Evolutionary conservation across 805 yeast genomes (phyloP), one percentile per base, ranked within the genome.

Genomic region (Candida stauntonica): DNA sequence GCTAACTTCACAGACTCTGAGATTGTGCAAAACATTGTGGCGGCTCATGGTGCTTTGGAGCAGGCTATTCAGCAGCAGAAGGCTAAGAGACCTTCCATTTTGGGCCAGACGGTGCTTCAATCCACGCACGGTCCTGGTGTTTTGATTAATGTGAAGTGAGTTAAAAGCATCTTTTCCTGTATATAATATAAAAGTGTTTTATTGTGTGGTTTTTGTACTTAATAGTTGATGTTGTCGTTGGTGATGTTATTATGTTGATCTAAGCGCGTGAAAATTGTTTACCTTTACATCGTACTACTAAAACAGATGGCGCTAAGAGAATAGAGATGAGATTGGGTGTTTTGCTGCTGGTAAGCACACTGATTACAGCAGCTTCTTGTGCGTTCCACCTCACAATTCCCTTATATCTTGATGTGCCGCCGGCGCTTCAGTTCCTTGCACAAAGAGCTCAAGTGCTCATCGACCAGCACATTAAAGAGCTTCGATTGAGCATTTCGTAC

Each of bases 121-220:
- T 74, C 86, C 30, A 82, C 94, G 9, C 75, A 73, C 52, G 91
- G 95, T 17, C 96, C 96, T 1, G 81, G 87, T 26, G 71, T 86
- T 35, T 81, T 82, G 24, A 78, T 88, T 35, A 72, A 75, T 56
- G 66, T 74, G 43, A 45, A 45, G 28, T 44, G 29, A 41, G n/a
- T n/a, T n/a, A n/a, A n/a, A n/a, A n/a, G n/a, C n/a, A n/a, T n/a
- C n/a, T n/a, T n/a, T n/a, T n/a, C n/a, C n/a, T n/a, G n/a, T n/a
- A n/a, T n/a, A n/a, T n/a, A n/a, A n/a, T n/a, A n/a, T n/a, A n/a
- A n/a, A n/a, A n/a, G n/a, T n/a, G n/a, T n/a, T n/a, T n/a, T n/a
- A n/a, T n/a, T n/a, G n/a, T n/a, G n/a, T n/a, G n/a, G n/a, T n/a
- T n/a, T n/a, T n/a, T n/a, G n/a, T n/a, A n/a, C n/a, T n/a, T n/a